Conservation (phyloP, 83 land plant genomes). For the Picea abies region DNA sequence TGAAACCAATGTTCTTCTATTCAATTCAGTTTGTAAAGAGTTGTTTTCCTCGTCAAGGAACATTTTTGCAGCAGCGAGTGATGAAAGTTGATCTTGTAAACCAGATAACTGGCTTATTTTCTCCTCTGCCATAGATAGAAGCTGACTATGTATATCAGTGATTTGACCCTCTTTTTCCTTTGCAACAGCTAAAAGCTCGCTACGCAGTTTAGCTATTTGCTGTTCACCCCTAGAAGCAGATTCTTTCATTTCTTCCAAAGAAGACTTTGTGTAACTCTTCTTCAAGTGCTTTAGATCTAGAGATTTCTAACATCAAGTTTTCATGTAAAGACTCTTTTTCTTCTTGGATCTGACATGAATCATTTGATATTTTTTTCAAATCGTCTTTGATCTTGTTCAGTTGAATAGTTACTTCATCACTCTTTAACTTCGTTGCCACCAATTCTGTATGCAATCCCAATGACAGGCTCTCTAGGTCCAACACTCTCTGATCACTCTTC, state of each 20-base stretch:
- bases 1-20: neutral
- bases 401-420: neutral
- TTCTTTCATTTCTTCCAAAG: neutral
- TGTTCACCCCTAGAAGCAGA: no score
- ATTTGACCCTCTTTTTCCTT: no score
- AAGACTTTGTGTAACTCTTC: neutral
- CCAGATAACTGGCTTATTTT: no score
- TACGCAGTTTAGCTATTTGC: no score
- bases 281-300: neutral
- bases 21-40: neutral
- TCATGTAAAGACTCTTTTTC: neutral
- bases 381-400: neutral
- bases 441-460: neutral
- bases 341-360: neutral
- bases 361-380: neutral
- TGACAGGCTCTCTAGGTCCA: neutral
- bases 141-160: no score
- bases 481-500: neutral
- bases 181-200: no score
- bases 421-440: neutral
- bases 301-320: neutral
- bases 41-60: neutral
- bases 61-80: neutral
- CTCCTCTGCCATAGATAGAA: no score
- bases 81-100: neutral